phyloP scores from a whole-genome alignment of 139 green algal species.

The Chlamydomonas sp. region DNA sequence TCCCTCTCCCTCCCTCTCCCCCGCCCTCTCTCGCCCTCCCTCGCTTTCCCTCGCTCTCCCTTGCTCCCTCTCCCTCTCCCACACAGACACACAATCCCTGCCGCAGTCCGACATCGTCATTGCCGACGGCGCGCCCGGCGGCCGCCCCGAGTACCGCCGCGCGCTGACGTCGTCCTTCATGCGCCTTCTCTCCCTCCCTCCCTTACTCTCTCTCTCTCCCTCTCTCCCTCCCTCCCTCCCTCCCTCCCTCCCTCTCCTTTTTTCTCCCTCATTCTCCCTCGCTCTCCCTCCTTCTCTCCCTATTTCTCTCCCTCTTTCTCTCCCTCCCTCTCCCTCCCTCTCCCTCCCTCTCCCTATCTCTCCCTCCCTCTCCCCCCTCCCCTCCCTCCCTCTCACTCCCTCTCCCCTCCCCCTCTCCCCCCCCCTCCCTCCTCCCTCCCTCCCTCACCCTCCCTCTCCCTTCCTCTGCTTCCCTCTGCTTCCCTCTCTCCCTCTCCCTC shows the following conservation, averaged over 20 bases:
- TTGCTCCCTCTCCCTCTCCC: no score
- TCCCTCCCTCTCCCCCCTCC: no score
- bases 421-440: neutral
- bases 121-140: constrained; percentile 65
- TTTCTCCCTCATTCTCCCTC: neutral
- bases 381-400: neutral
- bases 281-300: no score
- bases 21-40: neutral
- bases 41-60: neutral
- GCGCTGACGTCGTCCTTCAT: constrained; percentile 84
- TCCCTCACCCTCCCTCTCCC: neutral
- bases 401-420: neutral
- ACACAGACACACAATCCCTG: neutral
- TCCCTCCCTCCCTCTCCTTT: neutral
- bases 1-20: neutral
- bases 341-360: neutral
- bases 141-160: constrained; percentile 83
- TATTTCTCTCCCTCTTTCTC: no score
- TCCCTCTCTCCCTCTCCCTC: no score
- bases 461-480: no score
- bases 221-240: no score
- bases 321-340: neutral
- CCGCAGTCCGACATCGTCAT: constrained; percentile 61
- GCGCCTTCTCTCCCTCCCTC: neutral
- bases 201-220: no score